Evolutionary conservation across 1,284 basidiomycete genomes (phyloP).

Genomic region (Hortiboletus rubellus): DNA sequence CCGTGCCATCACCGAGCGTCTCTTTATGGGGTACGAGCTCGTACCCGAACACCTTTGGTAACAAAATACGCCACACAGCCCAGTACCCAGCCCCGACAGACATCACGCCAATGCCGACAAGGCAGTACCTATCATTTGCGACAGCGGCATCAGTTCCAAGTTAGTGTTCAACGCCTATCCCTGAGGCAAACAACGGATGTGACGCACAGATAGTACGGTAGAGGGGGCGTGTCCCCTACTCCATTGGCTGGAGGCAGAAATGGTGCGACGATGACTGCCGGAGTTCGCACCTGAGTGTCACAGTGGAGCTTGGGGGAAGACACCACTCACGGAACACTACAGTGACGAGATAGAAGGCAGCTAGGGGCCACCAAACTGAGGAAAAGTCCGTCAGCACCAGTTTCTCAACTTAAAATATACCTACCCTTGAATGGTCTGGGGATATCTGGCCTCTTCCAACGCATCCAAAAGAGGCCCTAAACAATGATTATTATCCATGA

Average conservation of each 20-base stretch:
- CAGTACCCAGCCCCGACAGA: slow-evolving; percentile 51
- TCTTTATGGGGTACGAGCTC: slow-evolving; percentile 49
- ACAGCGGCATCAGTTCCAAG: background rate
- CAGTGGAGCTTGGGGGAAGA: background rate
- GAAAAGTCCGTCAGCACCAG: background rate
- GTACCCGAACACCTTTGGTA: slow-evolving; percentile 54
- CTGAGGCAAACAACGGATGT: background rate
- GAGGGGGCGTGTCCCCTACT: slow-evolving; percentile 57
- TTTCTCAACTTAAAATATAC: background rate
- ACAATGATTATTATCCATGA: background rate
- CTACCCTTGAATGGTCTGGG: slow-evolving; percentile 57
- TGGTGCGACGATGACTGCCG: slow-evolving; percentile 52
- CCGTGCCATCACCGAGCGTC: slow-evolving; percentile 52
- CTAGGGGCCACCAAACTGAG: slow-evolving; percentile 57
- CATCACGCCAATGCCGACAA: slow-evolving; percentile 56
- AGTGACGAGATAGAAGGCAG: slow-evolving; percentile 54
- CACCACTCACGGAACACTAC: slow-evolving; percentile 47
- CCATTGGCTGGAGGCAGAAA: slow-evolving; percentile 55
- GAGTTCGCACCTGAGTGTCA: background rate
- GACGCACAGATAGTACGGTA: slow-evolving; percentile 58
- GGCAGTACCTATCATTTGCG: slow-evolving; percentile 44
- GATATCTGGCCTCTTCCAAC: slow-evolving; percentile 49
- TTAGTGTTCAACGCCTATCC: background rate
- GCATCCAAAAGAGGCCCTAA: slow-evolving; percentile 58
- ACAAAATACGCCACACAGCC: slow-evolving; percentile 51